Base-by-base conservation (phyloP, 1,284 basidiomycete genomes). In the Mycosarcoma mackinlayi region DNA sequence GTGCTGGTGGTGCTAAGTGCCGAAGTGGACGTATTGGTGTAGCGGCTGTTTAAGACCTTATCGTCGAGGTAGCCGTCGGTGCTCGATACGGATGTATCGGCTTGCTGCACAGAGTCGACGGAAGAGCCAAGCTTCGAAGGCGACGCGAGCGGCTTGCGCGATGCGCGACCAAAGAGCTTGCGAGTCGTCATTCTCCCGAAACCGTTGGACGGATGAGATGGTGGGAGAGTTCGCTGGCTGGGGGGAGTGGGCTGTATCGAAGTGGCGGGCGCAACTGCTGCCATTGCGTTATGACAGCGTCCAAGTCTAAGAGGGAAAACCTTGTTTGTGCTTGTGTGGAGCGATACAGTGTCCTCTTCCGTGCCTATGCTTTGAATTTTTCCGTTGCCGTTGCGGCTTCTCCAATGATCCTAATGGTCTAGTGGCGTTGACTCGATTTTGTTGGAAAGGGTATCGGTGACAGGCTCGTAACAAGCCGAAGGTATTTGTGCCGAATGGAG, bases 91-190 rank as follows among this genome's bases (percentile, higher is more conserved):
- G 31, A 44, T 14, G 18, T 31, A 7, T n/a, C 18, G 24, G 4
- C 9, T 47, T 28, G 35, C 9, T 19, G 37, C 19, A 13, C 25
- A 38, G 35, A 23, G 19, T 30, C 35, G 19, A 21, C 7, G 1
- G 33, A 21, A 16, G 34, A 47, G 16, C 21, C 46, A n/a, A 28
- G 46, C 24, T 47, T 24, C 11, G 35, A 40, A 18, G 23, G 19
- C 19, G 46, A 23, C 11, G 37, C 42, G 9, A 44, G n/a, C 4
- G 45, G 35, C 49, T 56, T 63, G 38, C 60, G 66, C 13, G 60
- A 52, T n/a, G n/a, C n/a, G 30, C 66, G 59, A 18, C 55, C 37
- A 24, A 69, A 69, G 27, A 69, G 52, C 19, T 60, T 69, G 42
- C 56, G 66, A 0, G 53, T 52, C 1, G 64, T 39, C 53, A 60